A percentile compares a stretch with the other conserved stretches of the same genome.
Conservation (phyloP, 1,139 yeast genomes). For the Cylindricascospora bacillispora region DNA sequence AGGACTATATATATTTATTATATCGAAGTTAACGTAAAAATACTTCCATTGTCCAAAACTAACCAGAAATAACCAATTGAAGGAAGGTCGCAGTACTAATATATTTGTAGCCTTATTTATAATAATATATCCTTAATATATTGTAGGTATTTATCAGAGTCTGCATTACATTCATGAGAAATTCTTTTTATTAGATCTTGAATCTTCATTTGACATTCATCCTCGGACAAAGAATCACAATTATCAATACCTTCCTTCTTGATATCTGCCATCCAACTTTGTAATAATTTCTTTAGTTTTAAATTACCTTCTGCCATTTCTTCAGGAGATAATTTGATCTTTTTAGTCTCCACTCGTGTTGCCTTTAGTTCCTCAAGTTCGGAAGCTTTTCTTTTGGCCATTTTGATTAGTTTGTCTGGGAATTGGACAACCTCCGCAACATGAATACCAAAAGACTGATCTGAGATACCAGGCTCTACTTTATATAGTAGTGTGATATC, state of each 20-base stretch:
- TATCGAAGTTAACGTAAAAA: no score
- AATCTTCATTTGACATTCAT: conserved; percentile 13
- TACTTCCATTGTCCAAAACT: no score
- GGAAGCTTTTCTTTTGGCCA: conserved; percentile 90
- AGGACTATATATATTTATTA: no score
- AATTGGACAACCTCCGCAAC: conserved; percentile 93
- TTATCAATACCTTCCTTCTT: conserved; percentile 27
- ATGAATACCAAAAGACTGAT: conserved; percentile 92
- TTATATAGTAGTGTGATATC: conserved; percentile 82
- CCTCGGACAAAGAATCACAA: conserved; percentile 13
- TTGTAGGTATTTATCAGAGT: conserved; percentile 12
- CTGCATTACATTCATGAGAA: conserved; percentile 7
- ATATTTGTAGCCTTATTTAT: no score
- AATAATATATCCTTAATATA: conserved; percentile 7
- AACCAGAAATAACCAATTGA: no score
- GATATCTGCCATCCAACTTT: conserved; percentile 47
- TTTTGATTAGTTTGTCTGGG: conserved; percentile 73
- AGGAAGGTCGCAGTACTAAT: no score
- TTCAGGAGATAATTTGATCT: conserved; percentile 38
- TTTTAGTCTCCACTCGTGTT: conserved; percentile 31
- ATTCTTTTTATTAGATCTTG: conserved; percentile 13
- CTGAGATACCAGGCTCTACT: conserved; percentile 86
- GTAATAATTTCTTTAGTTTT: conserved; percentile 41
- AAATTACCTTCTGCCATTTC: conserved; percentile 48
- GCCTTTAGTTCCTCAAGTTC: conserved; percentile 65